These are phyloP conservation scores for Triticum monococcum DNA, from an alignment of 176 grass and related monocot genomes.

Conservation along the genomic window DNA sequence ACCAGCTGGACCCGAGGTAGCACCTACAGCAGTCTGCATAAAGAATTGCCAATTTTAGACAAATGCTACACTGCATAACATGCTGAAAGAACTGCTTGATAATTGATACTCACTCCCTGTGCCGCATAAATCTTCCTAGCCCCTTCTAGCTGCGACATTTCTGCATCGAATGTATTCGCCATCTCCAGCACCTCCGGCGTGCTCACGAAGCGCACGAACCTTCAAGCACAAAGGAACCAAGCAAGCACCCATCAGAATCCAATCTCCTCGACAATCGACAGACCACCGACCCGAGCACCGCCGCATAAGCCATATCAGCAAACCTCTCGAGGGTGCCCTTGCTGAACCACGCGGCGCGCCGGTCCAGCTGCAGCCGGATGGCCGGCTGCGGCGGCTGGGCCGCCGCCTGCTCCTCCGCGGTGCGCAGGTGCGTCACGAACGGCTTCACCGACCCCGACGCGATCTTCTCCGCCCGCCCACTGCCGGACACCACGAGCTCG, in stretches of 20 bases:
- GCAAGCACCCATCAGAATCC: constrained; percentile 19
- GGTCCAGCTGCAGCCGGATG: constrained; percentile 76
- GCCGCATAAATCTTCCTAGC: constrained; percentile 92
- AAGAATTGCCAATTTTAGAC: constrained; percentile 24
- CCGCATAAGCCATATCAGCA: not conserved
- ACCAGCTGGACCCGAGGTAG: constrained; percentile 56
- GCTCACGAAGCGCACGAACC: constrained; percentile 96
- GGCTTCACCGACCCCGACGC: constrained; percentile 93
- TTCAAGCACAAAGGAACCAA: constrained; percentile 36
- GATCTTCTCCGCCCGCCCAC: constrained; percentile 93
- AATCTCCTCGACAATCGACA: not conserved
- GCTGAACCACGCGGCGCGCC: constrained; percentile 71
- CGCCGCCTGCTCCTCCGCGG: constrained; percentile 76
- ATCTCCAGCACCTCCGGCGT: constrained; percentile 94
- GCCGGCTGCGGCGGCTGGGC: constrained; percentile 33
- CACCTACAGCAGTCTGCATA: constrained; percentile 66
- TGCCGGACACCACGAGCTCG: constrained; percentile 86
- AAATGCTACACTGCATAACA: constrained; percentile 16
- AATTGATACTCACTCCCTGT: constrained; percentile 57
- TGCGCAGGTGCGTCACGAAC: constrained; percentile 79
- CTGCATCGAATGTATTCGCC: constrained; percentile 73
- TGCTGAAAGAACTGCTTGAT: constrained; percentile 16
- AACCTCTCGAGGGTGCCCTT: constrained; percentile 98
- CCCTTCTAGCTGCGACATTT: constrained; percentile 94
- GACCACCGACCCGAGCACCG: not conserved